Evolutionary conservation across 345 rosid genomes (phyloP), one percentile per base, ranked within the genome.

Genomic region (Salix purpurea): DNA sequence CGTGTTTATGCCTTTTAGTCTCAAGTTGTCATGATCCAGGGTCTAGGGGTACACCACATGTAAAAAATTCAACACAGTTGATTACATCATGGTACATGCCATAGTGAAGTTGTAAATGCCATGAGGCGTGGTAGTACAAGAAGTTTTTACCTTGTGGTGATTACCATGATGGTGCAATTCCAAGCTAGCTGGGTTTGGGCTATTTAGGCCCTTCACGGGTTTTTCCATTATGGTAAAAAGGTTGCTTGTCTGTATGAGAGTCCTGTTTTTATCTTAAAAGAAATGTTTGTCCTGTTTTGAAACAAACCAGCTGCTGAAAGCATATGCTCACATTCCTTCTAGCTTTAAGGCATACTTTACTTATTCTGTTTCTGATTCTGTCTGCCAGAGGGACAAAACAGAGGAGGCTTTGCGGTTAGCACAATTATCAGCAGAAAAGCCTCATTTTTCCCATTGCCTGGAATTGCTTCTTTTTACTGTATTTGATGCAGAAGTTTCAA

Each of bases 381-480:
- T 73, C 60, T 76, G 74, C 65, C 90, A 95, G 98, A 88, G 99
- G 83, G 88, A 90, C 82, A 95, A 95, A 89, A 88, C 77, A 44
- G 97, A 93, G 83, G 98, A 93, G 87, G 97, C 96, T 67, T 74
- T 93, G 78, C 85, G 83, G 76, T 83, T 90, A 83, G 98, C 97
- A 70, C 94, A 87, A 69, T 80, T 92, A 85, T 96, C 99, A 48
- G 98, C 97, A 23, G 94, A 91, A 87, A 96, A 91, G 82, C 97
- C 97, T 81, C 99, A 96, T 76, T 96, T 96, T 85, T 92, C 95
- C 67, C 96, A 91, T 82, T 96, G 97, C 87, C 82, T 96, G 78
- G 99, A 96, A 84, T 96, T 97, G 99, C 97, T 93, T 89, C 97
- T 93, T 79, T 96, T 96, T 77, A 93, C 99, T 6, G 99, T 96